phyloP scores from a whole-genome alignment of 306 rosid species.

The Parietaria judaica region DNA sequence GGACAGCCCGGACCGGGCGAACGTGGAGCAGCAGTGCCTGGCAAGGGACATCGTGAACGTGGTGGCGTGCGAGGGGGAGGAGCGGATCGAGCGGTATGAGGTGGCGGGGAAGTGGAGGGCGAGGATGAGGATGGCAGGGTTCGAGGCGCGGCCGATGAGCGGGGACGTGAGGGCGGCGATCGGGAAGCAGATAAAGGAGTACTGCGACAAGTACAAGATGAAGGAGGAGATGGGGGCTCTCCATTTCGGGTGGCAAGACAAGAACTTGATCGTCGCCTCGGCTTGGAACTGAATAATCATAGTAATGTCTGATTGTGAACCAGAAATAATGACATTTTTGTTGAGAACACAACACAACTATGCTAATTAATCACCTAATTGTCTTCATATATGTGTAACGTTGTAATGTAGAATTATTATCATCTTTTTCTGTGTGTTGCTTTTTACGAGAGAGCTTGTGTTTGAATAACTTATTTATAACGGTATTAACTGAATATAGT shows the following conservation, averaged over 20 bases:
- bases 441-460: no score
- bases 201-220: slow-evolving; percentile 60
- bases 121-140: slow-evolving; percentile 93
- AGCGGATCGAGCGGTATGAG: slow-evolving; percentile 82
- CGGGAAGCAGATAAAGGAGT: slow-evolving; percentile 38
- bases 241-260: slow-evolving; percentile 94
- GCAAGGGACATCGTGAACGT: slow-evolving; percentile 91
- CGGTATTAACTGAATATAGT: no score
- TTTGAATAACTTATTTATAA: no score
- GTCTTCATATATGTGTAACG: no score
- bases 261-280: slow-evolving; percentile 81
- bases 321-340: background rate
- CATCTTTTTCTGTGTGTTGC: no score
- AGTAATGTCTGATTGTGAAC: background rate
- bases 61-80: slow-evolving; percentile 89
- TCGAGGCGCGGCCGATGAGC: slow-evolving; percentile 52
- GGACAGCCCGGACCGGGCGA: slow-evolving; percentile 83
- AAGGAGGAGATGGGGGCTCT: slow-evolving; percentile 74
- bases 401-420: no score
- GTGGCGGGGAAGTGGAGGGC: slow-evolving; percentile 99
- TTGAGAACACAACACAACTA: no score
- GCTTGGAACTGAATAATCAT: slow-evolving; percentile 63
- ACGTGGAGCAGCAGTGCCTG: slow-evolving; percentile 89
- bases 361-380: no score
- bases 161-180: slow-evolving; percentile 36